Evolutionary conservation across 1,284 basidiomycete genomes (phyloP).

Genomic region (Xerocomus minutiporus): DNA sequence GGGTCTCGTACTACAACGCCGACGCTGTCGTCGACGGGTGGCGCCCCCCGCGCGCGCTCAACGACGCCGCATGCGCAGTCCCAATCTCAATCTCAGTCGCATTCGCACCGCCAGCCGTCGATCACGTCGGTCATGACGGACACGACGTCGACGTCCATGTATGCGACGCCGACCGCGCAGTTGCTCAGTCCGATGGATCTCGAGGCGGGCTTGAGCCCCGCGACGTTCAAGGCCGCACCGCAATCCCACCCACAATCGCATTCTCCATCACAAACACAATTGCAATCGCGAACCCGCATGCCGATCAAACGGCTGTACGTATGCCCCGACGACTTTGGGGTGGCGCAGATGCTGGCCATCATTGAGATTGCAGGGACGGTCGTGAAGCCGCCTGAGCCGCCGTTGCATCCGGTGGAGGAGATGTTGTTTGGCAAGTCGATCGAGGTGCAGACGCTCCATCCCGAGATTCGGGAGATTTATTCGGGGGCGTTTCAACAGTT

Average conservation of each 20-base stretch:
- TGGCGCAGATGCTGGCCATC: conserved; percentile 77
- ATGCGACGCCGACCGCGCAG: conserved; percentile 46
- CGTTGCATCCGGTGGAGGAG: conserved; percentile 62
- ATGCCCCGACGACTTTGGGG: conserved; percentile 79
- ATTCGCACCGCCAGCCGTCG: conserved; percentile 49
- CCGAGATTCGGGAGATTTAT: conserved; percentile 68
- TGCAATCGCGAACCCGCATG: neutral
- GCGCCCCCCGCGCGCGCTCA: conserved; percentile 29
- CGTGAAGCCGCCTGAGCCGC: conserved; percentile 19
- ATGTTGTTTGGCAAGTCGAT: conserved; percentile 67
- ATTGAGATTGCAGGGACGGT: conserved; percentile 61
- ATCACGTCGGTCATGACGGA: conserved; percentile 65
- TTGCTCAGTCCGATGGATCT: conserved; percentile 30
- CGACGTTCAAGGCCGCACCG: conserved; percentile 18
- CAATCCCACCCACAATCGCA: neutral
- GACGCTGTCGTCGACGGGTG: conserved; percentile 15
- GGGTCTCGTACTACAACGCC: conserved; percentile 34
- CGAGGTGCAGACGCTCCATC: conserved; percentile 62
- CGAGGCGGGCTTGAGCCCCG: conserved; percentile 15
- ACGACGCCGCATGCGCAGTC: conserved; percentile 37
- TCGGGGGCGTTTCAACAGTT: conserved; percentile 67
- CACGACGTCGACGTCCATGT: conserved; percentile 35
- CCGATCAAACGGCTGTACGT: conserved; percentile 45
- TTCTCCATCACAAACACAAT: neutral
- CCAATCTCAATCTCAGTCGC: conserved; percentile 12